A percentile compares a stretch with the other conserved stretches of the same genome.
These are phyloP conservation scores for Triticum aestivum DNA, from an alignment of 176 grass and related monocot species.

Conservation along the genomic window IWGSC_CS_RefSeq_v2.1 NC_057806.1:504360497-504360996, in stretches of 20 bases:
- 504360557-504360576: neutral
- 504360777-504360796: neutral
- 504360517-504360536: neutral
- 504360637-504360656: neutral
- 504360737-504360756: neutral
- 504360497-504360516: neutral
- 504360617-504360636: conserved; percentile 8
- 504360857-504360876: neutral
- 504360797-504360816: neutral
- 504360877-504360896: neutral
- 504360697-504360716: neutral
- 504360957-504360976: too few species aligned
- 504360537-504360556: neutral
- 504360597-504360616: neutral
- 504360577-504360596: neutral
- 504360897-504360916: too few species aligned
- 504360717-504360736: neutral
- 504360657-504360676: neutral
- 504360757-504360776: neutral
- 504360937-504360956: too few species aligned
- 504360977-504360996: too few species aligned
- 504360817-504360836: neutral
- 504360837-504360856: neutral
- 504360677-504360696: neutral
- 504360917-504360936: too few species aligned